These are phyloP conservation scores for Calonectria montana DNA, from an alignment of 2,329 filamentous ascomycete genomes.

Conservation along the genomic window DNA sequence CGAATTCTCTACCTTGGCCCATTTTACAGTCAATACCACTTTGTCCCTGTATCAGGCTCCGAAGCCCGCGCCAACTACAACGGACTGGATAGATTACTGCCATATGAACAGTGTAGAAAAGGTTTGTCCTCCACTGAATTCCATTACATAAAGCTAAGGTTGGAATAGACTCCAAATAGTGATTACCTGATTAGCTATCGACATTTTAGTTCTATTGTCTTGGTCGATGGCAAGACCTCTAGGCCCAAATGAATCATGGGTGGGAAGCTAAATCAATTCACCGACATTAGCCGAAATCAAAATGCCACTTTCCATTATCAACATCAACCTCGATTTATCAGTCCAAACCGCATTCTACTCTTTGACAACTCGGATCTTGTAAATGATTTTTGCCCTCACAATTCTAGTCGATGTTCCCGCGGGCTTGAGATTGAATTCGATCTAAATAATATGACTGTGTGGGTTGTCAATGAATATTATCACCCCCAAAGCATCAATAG, in stretches of 20 bases:
- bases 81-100: background rate
- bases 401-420: background rate
- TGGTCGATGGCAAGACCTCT: background rate
- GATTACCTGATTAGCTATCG: background rate
- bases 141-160: background rate
- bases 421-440: background rate
- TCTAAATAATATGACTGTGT: background rate
- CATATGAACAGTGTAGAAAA: background rate
- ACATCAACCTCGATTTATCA: background rate
- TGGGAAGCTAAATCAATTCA: background rate
- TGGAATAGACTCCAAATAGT: background rate
- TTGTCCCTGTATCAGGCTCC: background rate
- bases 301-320: background rate
- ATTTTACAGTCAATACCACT: background rate
- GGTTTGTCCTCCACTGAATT: background rate
- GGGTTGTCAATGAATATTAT: slow-evolving; percentile 2
- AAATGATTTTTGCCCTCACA: background rate
- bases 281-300: background rate
- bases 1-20: background rate
- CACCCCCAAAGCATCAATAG: background rate
- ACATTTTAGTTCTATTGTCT: background rate
- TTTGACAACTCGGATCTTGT: slow-evolving; percentile 3
- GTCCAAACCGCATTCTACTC: background rate
- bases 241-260: slow-evolving; percentile 2
- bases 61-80: background rate